A percentile compares a stretch with the other conserved stretches of the same genome.
These are phyloP conservation scores for Solanum hybrid DNA, from an alignment of 305 asterid genomes.

Conservation along the genomic window DNA sequence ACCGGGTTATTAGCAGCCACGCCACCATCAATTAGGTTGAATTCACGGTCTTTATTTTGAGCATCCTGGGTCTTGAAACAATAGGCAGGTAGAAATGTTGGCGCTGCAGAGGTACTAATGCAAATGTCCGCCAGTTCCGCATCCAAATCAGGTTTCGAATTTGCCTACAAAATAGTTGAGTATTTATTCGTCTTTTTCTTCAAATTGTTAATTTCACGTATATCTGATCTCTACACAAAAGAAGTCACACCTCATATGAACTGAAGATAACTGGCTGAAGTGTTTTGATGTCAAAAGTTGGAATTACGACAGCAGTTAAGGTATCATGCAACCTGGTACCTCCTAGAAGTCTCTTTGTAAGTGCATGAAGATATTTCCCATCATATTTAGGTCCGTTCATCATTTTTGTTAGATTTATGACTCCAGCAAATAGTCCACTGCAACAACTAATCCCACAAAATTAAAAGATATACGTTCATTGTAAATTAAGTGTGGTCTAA, in stretches of 20 bases:
- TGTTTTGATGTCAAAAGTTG: constrained; percentile 49
- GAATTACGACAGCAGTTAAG: constrained; percentile 41
- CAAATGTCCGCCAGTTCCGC: constrained; percentile 44
- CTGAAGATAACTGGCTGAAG: constrained; percentile 54
- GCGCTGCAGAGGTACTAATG: constrained; percentile 52
- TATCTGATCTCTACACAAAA: not conserved
- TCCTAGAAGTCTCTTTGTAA: constrained; percentile 24
- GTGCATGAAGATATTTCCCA: constrained; percentile 42
- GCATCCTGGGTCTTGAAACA: constrained; percentile 30
- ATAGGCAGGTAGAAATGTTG: constrained; percentile 40
- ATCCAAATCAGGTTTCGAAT: constrained; percentile 23
- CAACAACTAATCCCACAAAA: not conserved
- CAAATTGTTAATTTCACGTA: not conserved
- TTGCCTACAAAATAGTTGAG: constrained; percentile 17
- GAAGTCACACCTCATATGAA: constrained; percentile 27
- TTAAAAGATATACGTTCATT: not conserved
- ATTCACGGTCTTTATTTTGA: constrained; percentile 19
- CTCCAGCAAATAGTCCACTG: constrained; percentile 37
- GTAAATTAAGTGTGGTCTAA: not conserved
- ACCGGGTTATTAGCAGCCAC: constrained; percentile 56
- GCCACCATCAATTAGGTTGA: constrained; percentile 55
- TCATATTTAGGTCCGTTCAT: constrained; percentile 39
- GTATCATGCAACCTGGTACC: constrained; percentile 32
- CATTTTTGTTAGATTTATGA: constrained; percentile 19
- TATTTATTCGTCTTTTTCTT: no score